Evolutionary conservation across 164 flowering plant genomes (phyloP).

Genomic region (Platanus orientalis): DNA sequence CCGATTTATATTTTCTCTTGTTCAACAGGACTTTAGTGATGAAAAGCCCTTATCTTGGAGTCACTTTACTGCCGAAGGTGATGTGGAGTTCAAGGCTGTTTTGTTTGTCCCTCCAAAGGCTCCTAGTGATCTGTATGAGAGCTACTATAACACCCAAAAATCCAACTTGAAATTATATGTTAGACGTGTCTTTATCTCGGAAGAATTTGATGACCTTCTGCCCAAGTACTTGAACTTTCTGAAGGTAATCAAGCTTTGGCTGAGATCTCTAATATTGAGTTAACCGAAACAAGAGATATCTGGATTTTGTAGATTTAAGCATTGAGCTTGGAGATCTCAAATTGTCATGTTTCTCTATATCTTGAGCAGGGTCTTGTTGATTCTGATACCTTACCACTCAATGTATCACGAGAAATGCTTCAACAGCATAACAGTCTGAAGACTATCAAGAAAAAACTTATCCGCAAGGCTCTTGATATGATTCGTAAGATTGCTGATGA

Average conservation of each 20-base stretch:
- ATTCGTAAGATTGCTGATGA: conserved; percentile 90
- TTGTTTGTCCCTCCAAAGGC: conserved; percentile 97
- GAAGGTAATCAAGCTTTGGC: conserved; percentile 37
- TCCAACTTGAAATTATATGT: conserved; percentile 91
- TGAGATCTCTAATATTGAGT: background rate
- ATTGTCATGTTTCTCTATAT: background rate
- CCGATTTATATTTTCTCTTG: conserved; percentile 2
- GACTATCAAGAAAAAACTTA: conserved; percentile 94
- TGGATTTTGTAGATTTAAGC: background rate
- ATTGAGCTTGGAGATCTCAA: background rate
- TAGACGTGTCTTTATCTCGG: conserved; percentile 91
- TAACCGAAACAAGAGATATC: background rate
- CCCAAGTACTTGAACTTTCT: conserved; percentile 93
- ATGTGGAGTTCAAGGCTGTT: conserved; percentile 97
- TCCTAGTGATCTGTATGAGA: conserved; percentile 93
- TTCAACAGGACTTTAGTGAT: conserved; percentile 73
- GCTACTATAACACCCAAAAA: conserved; percentile 79
- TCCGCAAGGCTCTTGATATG: conserved; percentile 96
- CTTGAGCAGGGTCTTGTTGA: conserved; percentile 89
- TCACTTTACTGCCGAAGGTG: conserved; percentile 95
- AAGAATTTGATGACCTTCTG: conserved; percentile 93
- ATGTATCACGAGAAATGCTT: conserved; percentile 98
- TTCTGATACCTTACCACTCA: conserved; percentile 92
- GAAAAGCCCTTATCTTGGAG: conserved; percentile 91
- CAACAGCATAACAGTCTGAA: conserved; percentile 93